Conservation (phyloP, 352 stramenopile species). For the Globisporangium iwayamae region DNA sequence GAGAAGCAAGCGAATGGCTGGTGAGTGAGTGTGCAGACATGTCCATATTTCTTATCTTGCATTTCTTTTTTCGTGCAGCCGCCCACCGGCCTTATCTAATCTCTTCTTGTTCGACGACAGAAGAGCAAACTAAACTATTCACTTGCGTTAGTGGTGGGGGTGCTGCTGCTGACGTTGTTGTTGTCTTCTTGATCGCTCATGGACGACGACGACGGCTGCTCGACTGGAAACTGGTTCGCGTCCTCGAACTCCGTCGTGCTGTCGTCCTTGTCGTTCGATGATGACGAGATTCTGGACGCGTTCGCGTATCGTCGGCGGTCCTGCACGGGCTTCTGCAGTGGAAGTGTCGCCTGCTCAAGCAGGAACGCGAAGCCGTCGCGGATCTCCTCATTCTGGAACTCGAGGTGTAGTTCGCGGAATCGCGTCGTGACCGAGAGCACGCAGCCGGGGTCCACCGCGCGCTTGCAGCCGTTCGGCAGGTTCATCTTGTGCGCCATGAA, state of each 20-base stretch:
- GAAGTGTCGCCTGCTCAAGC: slow-evolving; percentile 61
- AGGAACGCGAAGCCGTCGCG: slow-evolving; percentile 69
- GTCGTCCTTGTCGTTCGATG: slow-evolving; percentile 12
- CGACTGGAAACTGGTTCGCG: slow-evolving; percentile 3
- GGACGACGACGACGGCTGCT: not conserved
- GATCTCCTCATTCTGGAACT: slow-evolving; percentile 60
- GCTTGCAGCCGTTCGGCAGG: slow-evolving; percentile 41
- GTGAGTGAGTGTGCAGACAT: not conserved
- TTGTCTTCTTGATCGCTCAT: not conserved
- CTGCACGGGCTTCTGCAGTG: slow-evolving; percentile 21
- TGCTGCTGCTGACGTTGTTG: not conserved
- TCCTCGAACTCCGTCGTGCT: slow-evolving; percentile 14
- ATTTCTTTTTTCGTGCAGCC: not conserved
- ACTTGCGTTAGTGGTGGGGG: slow-evolving; percentile 8
- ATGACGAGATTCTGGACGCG: slow-evolving; percentile 14
- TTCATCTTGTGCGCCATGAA: slow-evolving; percentile 49
- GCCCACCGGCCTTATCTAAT: not conserved
- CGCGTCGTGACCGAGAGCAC: slow-evolving; percentile 60
- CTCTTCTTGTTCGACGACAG: slow-evolving; percentile 6
- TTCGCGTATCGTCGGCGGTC: slow-evolving; percentile 16
- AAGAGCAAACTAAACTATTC: slow-evolving; percentile 12
- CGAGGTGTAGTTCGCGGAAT: slow-evolving; percentile 65
- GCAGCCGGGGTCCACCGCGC: slow-evolving; percentile 46
- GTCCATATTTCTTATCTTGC: slow-evolving; percentile 1
- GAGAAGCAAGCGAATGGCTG: not conserved